phyloP scores from a whole-genome alignment of 805 yeast species.

The Metschnikowia orientalis region DNA sequence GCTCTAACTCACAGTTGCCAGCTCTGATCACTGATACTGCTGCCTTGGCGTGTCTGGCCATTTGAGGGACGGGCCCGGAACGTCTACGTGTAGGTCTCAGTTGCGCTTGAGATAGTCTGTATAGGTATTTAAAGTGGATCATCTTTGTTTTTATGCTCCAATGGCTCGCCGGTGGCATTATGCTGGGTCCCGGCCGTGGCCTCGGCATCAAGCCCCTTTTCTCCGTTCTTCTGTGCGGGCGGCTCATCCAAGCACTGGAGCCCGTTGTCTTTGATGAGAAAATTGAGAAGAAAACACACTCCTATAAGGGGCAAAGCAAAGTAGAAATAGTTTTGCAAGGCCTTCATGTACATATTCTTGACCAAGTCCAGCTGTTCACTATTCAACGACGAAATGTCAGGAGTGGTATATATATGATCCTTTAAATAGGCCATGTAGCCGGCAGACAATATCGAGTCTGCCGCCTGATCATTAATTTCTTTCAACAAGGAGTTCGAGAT shows the following conservation, averaged over 20 bases:
- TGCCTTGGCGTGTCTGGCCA: too few relatives aligned
- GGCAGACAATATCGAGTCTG: conserved; percentile 2
- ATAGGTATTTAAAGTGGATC: too few relatives aligned
- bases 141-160: too few relatives aligned
- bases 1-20: too few relatives aligned
- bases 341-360: conserved; percentile 23
- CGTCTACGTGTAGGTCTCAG: too few relatives aligned
- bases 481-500: conserved; percentile 32
- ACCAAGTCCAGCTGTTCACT: conserved; percentile 19
- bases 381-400: conserved; percentile 22
- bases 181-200: too few relatives aligned
- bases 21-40: too few relatives aligned
- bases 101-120: too few relatives aligned
- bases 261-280: conserved; percentile 38
- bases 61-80: too few relatives aligned
- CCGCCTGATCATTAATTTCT: conserved; percentile 15
- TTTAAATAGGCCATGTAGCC: conserved; percentile 22
- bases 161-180: too few relatives aligned
- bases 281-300: conserved; percentile 27
- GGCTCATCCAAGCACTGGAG: conserved; percentile 32
- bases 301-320: conserved; percentile 34
- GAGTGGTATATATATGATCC: conserved; percentile 26
- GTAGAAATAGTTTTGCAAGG: conserved; percentile 30
- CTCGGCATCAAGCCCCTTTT: background rate
- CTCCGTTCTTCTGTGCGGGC: background rate